A percentile compares a stretch with the other conserved stretches of the same genome.
Evolutionary conservation across 176 grass and related monocot genomes (phyloP).

Genomic region (Neostapfia colusana): DNA sequence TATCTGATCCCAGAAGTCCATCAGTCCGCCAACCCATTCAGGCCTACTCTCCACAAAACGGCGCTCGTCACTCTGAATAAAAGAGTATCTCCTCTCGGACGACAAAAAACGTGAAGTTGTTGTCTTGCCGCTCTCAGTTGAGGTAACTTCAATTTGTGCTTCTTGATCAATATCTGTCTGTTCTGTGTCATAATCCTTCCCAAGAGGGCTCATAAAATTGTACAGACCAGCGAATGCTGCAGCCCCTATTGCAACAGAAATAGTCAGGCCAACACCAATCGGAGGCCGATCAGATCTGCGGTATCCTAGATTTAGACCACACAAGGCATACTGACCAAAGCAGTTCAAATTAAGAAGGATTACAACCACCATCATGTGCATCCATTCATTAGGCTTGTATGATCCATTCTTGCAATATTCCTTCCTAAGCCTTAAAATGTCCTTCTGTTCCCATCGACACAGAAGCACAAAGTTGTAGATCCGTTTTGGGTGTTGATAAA

Average conservation of each 20-base stretch:
- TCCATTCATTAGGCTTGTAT: constrained; percentile 86
- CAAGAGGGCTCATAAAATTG: constrained; percentile 76
- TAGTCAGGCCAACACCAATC: constrained; percentile 62
- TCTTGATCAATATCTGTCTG: constrained; percentile 49
- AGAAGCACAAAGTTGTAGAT: constrained; percentile 74
- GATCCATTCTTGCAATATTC: constrained; percentile 82
- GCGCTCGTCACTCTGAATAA: constrained; percentile 47
- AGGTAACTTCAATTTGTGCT: constrained; percentile 39
- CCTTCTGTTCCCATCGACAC: constrained; percentile 63
- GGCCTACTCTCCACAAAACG: constrained; percentile 58
- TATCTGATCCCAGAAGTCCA: constrained; percentile 77
- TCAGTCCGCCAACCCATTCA: constrained; percentile 66
- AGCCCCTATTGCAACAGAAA: constrained; percentile 60
- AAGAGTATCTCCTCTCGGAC: constrained; percentile 57
- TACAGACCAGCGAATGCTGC: constrained; percentile 68
- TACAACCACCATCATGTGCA: constrained; percentile 83
- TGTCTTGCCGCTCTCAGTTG: constrained; percentile 32
- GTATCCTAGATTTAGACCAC: constrained; percentile 83
- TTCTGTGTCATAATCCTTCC: constrained; percentile 63
- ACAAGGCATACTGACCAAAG: constrained; percentile 75
- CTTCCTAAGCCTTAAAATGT: constrained; percentile 72
- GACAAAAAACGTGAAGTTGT: constrained; percentile 16
- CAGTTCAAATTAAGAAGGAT: constrained; percentile 83
- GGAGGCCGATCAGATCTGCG: constrained; percentile 58
- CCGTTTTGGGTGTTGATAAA: constrained; percentile 80